Evolutionary conservation across 2,329 filamentous ascomycete species (phyloP).

Genomic region (Fusarium scirpi): DNA sequence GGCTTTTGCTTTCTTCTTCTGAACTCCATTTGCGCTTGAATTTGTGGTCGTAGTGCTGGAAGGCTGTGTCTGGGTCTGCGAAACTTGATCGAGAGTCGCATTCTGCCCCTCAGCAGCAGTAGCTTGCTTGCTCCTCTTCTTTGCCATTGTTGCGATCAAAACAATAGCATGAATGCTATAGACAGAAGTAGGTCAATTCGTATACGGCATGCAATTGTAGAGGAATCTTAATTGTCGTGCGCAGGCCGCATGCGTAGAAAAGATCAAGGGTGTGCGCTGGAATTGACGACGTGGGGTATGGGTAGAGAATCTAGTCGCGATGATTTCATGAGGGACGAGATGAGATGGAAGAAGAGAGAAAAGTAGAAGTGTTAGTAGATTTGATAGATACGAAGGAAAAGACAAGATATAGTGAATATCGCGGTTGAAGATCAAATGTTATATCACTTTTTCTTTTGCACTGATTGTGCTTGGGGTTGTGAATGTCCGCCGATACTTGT

Average conservation of each 20-base stretch:
- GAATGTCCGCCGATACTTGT: constrained; percentile 17
- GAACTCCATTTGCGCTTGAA: constrained; percentile 9
- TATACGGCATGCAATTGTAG: background rate
- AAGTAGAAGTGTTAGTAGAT: background rate
- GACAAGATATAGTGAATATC: background rate
- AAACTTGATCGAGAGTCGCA: constrained; percentile 17
- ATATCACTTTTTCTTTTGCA: background rate
- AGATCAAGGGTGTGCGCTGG: constrained; percentile 25
- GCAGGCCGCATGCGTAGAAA: constrained; percentile 12
- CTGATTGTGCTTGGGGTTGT: constrained; percentile 10
- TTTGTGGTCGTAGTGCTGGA: constrained; percentile 10
- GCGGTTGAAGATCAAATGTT: background rate
- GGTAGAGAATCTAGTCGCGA: constrained; percentile 23
- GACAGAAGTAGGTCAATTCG: constrained; percentile 8
- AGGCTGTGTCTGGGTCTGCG: constrained; percentile 22
- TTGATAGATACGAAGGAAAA: background rate
- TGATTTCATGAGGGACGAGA: constrained; percentile 26
- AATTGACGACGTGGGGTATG: constrained; percentile 36
- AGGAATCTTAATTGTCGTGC: background rate
- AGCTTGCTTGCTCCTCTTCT: constrained; percentile 61
- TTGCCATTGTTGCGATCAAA: constrained; percentile 54
- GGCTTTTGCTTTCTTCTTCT: constrained; percentile 30
- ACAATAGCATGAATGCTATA: constrained; percentile 10
- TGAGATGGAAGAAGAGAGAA: background rate
- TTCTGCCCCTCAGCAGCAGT: constrained; percentile 52